phyloP scores from a whole-genome alignment of 208 protist species.

The Crithidia expoeki region DNA sequence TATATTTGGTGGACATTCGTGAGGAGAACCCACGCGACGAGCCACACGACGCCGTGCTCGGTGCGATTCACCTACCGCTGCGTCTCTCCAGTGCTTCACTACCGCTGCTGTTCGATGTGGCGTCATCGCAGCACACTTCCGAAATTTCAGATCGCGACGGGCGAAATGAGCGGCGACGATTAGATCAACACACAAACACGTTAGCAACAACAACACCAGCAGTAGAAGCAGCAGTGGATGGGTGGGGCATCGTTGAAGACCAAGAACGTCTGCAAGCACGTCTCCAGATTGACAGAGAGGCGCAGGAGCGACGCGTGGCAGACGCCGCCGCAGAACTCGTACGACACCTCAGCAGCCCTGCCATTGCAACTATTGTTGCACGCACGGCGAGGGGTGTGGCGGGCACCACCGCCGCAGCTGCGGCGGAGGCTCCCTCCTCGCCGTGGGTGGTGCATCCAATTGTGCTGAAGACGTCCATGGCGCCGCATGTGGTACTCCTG shows the following conservation, averaged over 20 bases:
- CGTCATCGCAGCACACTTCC: background rate
- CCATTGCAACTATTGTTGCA: slow-evolving; percentile 48
- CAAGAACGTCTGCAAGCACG: slow-evolving; percentile 34
- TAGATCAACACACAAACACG: too few species aligned
- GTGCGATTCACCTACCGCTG: slow-evolving; percentile 55
- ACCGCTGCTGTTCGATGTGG: background rate
- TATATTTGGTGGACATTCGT: slow-evolving; percentile 70
- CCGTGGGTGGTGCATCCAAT: slow-evolving; percentile 36
- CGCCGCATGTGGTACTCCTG: slow-evolving; percentile 50
- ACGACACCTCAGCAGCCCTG: slow-evolving; percentile 38
- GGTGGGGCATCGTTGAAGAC: slow-evolving; percentile 33
- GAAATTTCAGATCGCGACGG: background rate
- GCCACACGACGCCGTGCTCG: slow-evolving; percentile 40
- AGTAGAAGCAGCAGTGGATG: slow-evolving; percentile 9
- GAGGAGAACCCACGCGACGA: background rate
- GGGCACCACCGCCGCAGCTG: too few species aligned
- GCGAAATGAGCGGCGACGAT: background rate
- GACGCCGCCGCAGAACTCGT: slow-evolving; percentile 59
- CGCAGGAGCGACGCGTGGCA: slow-evolving; percentile 34
- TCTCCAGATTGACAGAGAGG: slow-evolving; percentile 19
- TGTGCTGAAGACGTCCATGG: slow-evolving; percentile 30
- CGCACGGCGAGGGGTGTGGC: background rate
- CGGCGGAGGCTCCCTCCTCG: background rate
- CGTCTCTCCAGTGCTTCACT: background rate
- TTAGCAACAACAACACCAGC: too few species aligned